Percentiles rank a stretch among this genome's conserved stretches.
Conservation (phyloP, 257 asterid species). For the Rubia yunnanensis region DNA sequence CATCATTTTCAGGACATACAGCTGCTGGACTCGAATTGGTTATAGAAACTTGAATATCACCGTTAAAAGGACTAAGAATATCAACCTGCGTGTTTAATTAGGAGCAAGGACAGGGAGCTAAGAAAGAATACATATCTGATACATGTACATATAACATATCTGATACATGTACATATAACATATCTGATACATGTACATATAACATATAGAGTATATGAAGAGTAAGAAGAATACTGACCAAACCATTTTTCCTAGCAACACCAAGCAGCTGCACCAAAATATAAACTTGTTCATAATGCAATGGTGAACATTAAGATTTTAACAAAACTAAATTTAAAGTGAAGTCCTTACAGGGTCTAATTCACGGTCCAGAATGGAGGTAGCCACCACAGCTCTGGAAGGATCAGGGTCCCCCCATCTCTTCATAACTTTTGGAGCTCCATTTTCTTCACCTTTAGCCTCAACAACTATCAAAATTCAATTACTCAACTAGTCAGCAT, state of each 20-base stretch:
- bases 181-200: neutral
- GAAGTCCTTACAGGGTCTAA: conserved; percentile 56
- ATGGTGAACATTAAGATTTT: neutral
- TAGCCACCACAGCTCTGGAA: conserved; percentile 53
- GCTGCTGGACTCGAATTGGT: conserved; percentile 32
- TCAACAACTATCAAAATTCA: conserved; percentile 47
- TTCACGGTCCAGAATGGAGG: conserved; percentile 59
- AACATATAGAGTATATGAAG: no score
- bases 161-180: neutral
- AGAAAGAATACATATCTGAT: neutral
- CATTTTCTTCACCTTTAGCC: conserved; percentile 40
- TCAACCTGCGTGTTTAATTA: conserved; percentile 49
- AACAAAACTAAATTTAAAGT: neutral
- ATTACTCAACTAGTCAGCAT: neutral
- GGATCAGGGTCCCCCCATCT: conserved; percentile 90
- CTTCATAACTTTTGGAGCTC: conserved; percentile 58
- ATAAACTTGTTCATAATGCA: conserved; percentile 11
- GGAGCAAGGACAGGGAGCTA: conserved; percentile 9
- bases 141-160: neutral
- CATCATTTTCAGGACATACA: conserved; percentile 35
- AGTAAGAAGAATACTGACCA: conserved; percentile 36
- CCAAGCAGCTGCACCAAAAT: conserved; percentile 54
- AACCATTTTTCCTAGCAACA: conserved; percentile 71
- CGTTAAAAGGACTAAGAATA: conserved; percentile 60
- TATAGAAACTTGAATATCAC: conserved; percentile 47